Evolutionary conservation across 805 yeast genomes (phyloP).

Genomic region (Candida chilensis): DNA sequence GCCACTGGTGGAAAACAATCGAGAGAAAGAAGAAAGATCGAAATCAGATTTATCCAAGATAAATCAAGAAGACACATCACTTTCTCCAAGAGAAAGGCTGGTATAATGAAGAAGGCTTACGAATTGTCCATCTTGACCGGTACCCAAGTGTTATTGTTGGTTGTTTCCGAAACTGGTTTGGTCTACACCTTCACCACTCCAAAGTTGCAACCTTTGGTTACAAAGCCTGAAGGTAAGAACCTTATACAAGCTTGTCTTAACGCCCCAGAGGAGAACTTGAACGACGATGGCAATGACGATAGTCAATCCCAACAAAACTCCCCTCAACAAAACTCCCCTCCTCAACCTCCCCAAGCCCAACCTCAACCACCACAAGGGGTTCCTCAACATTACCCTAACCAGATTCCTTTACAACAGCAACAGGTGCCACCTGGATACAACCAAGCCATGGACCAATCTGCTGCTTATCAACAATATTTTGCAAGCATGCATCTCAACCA

Average conservation of each 20-base stretch:
- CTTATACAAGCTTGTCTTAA: constrained; percentile 93
- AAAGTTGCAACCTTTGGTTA: constrained; percentile 93
- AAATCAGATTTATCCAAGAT: constrained; percentile 94
- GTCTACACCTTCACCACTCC: constrained; percentile 99
- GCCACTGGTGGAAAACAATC: constrained; percentile 35
- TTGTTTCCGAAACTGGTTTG: constrained; percentile 96
- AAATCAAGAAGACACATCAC: constrained; percentile 97
- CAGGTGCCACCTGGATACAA: constrained; percentile 39
- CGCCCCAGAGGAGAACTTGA: constrained; percentile 84
- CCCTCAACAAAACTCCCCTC: constrained; percentile 12
- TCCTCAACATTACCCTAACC: constrained; percentile 6
- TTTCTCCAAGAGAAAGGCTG: constrained; percentile 96
- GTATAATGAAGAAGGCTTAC: constrained; percentile 99
- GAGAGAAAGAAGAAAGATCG: constrained; percentile 78
- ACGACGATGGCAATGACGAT: constrained; percentile 53
- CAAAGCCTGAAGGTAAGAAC: constrained; percentile 95
- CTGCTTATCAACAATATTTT: constrained; percentile 58
- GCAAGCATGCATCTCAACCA: constrained; percentile 48
- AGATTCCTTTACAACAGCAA: constrained; percentile 8
- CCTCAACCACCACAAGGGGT: constrained; percentile 15
- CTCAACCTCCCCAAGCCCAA: constrained; percentile 11
- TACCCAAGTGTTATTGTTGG: constrained; percentile 89
- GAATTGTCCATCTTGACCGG: constrained; percentile 95
- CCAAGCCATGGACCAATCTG: constrained; percentile 42
- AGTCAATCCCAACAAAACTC: constrained; percentile 33